Percentiles rank a stretch among this genome's conserved stretches.
These are phyloP conservation scores for Aschersonia sp. DNA, from an alignment of 2,329 filamentous ascomycete genomes.

Conservation along the genomic window DNA sequence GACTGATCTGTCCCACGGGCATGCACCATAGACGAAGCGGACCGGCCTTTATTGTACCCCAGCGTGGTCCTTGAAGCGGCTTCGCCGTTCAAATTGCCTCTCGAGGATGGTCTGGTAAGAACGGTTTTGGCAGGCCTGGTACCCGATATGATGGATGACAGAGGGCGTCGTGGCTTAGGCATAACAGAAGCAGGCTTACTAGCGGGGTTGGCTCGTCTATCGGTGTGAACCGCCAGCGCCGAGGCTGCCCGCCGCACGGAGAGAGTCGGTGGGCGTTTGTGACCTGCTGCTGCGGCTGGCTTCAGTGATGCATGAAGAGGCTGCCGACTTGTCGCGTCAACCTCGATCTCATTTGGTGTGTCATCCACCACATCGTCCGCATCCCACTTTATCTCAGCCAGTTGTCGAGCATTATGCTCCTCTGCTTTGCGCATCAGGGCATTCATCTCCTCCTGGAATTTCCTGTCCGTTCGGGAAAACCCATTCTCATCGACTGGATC, in stretches of 20 bases:
- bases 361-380: slow-evolving; percentile 39
- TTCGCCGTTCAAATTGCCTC: slow-evolving; percentile 43
- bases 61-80: slow-evolving; percentile 67
- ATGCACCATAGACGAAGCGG: slow-evolving; percentile 31
- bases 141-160: slow-evolving; percentile 16
- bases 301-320: not conserved
- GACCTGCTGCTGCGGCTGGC: slow-evolving; percentile 2
- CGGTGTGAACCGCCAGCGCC: slow-evolving; percentile 28
- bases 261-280: slow-evolving; percentile 14
- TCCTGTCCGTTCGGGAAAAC: slow-evolving; percentile 44
- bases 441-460: slow-evolving; percentile 39
- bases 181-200: not conserved
- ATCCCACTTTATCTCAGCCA: slow-evolving; percentile 48
- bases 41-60: slow-evolving; percentile 69
- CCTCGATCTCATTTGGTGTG: not conserved
- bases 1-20: slow-evolving; percentile 7
- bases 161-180: slow-evolving; percentile 10
- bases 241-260: slow-evolving; percentile 37
- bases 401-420: slow-evolving; percentile 50
- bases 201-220: slow-evolving; percentile 2
- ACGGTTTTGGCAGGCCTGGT: slow-evolving; percentile 21
- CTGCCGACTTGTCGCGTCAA: not conserved
- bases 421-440: slow-evolving; percentile 43
- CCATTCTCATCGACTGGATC: slow-evolving; percentile 55
- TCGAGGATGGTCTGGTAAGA: slow-evolving; percentile 30